Evolutionary conservation across 2,329 filamentous ascomycete genomes (phyloP), one percentile per base, ranked within the genome.

Genomic region (Xylariaceae sp.): DNA sequence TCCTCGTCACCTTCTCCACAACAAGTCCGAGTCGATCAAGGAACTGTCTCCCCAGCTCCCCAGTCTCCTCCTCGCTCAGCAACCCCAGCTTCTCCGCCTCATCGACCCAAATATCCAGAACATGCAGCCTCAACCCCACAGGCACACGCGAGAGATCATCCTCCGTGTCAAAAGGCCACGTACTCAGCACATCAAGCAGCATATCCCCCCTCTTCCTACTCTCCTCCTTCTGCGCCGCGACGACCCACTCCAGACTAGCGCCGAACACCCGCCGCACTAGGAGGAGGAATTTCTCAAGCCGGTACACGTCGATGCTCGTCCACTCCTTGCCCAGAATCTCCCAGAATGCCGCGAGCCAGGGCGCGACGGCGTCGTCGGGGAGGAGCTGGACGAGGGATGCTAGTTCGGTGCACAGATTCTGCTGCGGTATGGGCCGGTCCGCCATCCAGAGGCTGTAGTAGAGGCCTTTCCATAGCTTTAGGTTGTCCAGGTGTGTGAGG

Each of bases 361-460:
- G 66, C 6, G 63, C 64, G 2, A 69, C 72, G 57, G 73, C 72
- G 19, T 61, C 63, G 33, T 63, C 59, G 50, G 82, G 80, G 28
- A 93, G 74, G 18, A 78, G 73, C 56, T 81, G 77, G 42, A 88
- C 70, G 45, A 97, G 82, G 1, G 73, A 80, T 41, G 91, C 88
- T 50, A 97, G 86, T 56, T 92, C 86, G 60, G 79, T 74, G 61
- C 89, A 88, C 42, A 97, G 87, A 41, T 82, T 82, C 76, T 96
- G 91, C 75, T 97, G 93, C 2, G 89, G 86, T n/a, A 86, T 74
- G 11, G 91, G 87, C 44, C 91, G 89, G 77, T 97, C 92, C 70
- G 87, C 90, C 86, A 96, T 94, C 87, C 90, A 97, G 65, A 94
- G 83, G 66, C 87, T 87, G 78, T 91, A 97, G 77, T 94, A 97